A percentile compares a stretch with the other conserved stretches of the same genome.
phyloP scores from a whole-genome alignment of 1,284 basidiomycete species.

The Hypsizygus ulmarius region DNA sequence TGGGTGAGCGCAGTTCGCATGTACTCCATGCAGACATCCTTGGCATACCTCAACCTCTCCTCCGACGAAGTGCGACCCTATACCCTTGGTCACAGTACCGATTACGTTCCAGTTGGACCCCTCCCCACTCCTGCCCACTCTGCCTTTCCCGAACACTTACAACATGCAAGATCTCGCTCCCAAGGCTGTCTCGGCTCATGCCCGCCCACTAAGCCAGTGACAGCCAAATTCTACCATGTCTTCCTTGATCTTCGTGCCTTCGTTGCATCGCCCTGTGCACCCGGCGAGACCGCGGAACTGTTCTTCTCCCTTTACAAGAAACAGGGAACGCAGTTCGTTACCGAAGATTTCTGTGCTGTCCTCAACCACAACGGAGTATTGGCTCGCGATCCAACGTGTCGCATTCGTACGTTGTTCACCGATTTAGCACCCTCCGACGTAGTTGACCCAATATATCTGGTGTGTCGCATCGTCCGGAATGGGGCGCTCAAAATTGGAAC shows the following conservation, averaged over 20 bases:
- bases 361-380: conserved; percentile 91
- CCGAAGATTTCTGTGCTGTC: conserved; percentile 90
- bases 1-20: conserved; percentile 88
- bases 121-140: conserved; percentile 64
- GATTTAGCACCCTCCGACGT: conserved; percentile 87
- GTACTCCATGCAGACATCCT: conserved; percentile 81
- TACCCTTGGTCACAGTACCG: conserved; percentile 35
- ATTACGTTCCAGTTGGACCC: conserved; percentile 43
- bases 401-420: conserved; percentile 83
- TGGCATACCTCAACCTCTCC: conserved; percentile 76
- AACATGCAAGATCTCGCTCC: conserved; percentile 47
- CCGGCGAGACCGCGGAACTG: conserved; percentile 90
- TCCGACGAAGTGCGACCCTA: conserved; percentile 39
- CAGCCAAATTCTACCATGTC: conserved; percentile 82
- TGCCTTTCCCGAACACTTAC: conserved; percentile 58
- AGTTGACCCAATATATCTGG: conserved; percentile 79
- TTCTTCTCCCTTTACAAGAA: conserved; percentile 94
- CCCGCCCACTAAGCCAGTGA: conserved; percentile 37
- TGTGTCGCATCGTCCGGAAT: conserved; percentile 89
- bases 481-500: conserved; percentile 80
- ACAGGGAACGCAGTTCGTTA: conserved; percentile 81
- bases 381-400: conserved; percentile 65
- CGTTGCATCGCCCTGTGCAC: conserved; percentile 83
- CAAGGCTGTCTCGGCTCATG: conserved; percentile 44
- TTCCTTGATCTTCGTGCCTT: conserved; percentile 90